These are phyloP conservation scores for Pythium myriotylum DNA, from an alignment of 352 stramenopile genomes.

Conservation along the genomic window DNA sequence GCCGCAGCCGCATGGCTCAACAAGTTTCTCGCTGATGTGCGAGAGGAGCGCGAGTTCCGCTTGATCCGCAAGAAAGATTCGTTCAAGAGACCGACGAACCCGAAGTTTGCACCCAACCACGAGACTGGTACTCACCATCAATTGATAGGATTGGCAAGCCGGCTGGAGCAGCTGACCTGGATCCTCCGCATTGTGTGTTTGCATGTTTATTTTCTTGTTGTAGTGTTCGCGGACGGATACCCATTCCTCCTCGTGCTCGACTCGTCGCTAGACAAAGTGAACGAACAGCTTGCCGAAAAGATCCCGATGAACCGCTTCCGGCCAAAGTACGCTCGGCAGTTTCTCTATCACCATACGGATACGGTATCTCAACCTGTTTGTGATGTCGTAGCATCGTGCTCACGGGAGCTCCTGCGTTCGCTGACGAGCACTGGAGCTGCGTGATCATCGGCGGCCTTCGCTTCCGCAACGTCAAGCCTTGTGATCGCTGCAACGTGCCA, in stretches of 20 bases:
- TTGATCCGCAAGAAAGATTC: conserved; percentile 64
- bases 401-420: conserved; percentile 59
- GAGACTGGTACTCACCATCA: conserved; percentile 35
- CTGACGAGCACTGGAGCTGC: conserved; percentile 76
- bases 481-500: conserved; percentile 73
- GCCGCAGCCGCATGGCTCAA: conserved; percentile 65
- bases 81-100: conserved; percentile 52
- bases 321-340: conserved; percentile 72
- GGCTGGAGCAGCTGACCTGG: too few species aligned
- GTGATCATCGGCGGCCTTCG: conserved; percentile 51
- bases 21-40: conserved; percentile 44
- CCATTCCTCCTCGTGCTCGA: conserved; percentile 70
- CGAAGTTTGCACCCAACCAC: conserved; percentile 64
- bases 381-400: conserved; percentile 63
- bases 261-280: conserved; percentile 64
- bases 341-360: too few species aligned
- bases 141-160: not conserved
- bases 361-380: too few species aligned
- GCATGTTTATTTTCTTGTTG: not conserved
- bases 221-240: conserved; percentile 79
- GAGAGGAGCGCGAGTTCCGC: conserved; percentile 42
- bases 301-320: conserved; percentile 85
- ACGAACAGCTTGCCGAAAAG: conserved; percentile 47
- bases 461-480: conserved; percentile 80
- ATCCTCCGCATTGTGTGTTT: too few species aligned